phyloP scores from a whole-genome alignment of 225 moss, liverwort and hornwort genomes.

The Physcomitrellopsis africana region DNA sequence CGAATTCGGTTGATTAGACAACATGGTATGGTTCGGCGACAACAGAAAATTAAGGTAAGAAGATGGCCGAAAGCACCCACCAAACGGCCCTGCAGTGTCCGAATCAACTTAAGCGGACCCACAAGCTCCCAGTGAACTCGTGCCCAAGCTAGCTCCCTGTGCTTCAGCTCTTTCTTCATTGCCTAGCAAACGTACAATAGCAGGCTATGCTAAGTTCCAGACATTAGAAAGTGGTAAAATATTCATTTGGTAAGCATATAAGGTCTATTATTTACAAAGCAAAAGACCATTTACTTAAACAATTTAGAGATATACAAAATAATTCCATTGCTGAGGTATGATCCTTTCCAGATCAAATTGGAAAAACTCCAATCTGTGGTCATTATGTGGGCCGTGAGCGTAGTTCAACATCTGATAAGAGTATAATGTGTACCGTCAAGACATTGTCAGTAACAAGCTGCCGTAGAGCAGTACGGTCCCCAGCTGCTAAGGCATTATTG shows the following conservation, averaged over 20 bases:
- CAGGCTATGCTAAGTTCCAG: conserved; percentile 25
- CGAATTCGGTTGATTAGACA: conserved; percentile 14
- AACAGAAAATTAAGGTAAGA: neutral
- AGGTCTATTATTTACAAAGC: no score
- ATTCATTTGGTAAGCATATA: no score
- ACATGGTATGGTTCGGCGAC: neutral
- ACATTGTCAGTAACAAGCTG: conserved; percentile 90
- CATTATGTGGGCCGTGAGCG: neutral
- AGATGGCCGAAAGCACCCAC: conserved; percentile 40
- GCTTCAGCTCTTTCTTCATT: conserved; percentile 96
- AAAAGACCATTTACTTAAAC: no score
- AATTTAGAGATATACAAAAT: neutral
- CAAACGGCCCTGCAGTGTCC: conserved; percentile 92
- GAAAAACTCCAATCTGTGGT: neutral
- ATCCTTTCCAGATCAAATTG: neutral
- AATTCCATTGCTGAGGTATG: neutral
- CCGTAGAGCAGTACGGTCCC: conserved; percentile 78
- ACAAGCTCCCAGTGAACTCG: conserved; percentile 90
- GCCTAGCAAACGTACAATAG: conserved; percentile 37
- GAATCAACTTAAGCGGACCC: conserved; percentile 72
- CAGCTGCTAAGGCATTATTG: conserved; percentile 74
- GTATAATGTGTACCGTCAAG: conserved; percentile 58
- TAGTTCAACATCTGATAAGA: neutral
- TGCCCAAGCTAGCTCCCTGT: conserved; percentile 85
- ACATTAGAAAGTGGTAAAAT: neutral